phyloP scores from a whole-genome alignment of 179 eudicot genomes.

The Beta corolliflora region DNA sequence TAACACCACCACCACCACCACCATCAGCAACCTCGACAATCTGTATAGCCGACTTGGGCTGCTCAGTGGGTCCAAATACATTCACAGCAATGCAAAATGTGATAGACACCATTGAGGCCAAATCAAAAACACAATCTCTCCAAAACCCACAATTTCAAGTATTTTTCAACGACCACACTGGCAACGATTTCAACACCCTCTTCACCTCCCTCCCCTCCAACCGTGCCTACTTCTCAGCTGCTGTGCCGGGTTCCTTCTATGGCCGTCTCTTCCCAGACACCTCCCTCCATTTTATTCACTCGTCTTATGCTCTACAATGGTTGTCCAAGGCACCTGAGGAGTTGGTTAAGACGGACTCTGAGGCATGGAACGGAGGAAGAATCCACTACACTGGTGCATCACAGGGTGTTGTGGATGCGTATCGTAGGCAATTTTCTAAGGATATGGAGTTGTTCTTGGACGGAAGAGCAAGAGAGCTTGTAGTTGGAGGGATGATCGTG shows the following conservation, averaged over 20 bases:
- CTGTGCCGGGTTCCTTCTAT: slow-evolving; percentile 7
- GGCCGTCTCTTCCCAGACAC: slow-evolving; percentile 2
- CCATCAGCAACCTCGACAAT: background rate
- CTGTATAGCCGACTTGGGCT: slow-evolving; percentile 1
- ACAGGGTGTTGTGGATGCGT: slow-evolving; percentile 2
- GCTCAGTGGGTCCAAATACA: background rate
- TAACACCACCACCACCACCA: too few relatives aligned
- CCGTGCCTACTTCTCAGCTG: slow-evolving; percentile 6
- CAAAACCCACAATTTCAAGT: slow-evolving; percentile 3
- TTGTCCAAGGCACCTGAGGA: slow-evolving; percentile 7
- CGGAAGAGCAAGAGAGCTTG: slow-evolving; percentile 7
- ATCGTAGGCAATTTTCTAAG: background rate
- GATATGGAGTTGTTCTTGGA: slow-evolving; percentile 13
- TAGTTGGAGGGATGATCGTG: slow-evolving; percentile 8
- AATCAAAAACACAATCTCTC: background rate
- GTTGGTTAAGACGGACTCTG: background rate
- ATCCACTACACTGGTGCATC: background rate
- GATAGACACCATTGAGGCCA: background rate
- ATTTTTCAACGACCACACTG: background rate
- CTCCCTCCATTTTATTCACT: background rate
- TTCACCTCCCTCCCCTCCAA: background rate
- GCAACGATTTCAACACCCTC: slow-evolving; percentile 9
- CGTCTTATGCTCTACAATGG: background rate
- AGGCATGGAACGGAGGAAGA: slow-evolving; percentile 13
- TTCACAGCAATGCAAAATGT: slow-evolving; percentile 9